A percentile compares a stretch with the other conserved stretches of the same genome.
phyloP scores from a whole-genome alignment of 208 protist genomes.

The Acanthamoeba sp. region DNA sequence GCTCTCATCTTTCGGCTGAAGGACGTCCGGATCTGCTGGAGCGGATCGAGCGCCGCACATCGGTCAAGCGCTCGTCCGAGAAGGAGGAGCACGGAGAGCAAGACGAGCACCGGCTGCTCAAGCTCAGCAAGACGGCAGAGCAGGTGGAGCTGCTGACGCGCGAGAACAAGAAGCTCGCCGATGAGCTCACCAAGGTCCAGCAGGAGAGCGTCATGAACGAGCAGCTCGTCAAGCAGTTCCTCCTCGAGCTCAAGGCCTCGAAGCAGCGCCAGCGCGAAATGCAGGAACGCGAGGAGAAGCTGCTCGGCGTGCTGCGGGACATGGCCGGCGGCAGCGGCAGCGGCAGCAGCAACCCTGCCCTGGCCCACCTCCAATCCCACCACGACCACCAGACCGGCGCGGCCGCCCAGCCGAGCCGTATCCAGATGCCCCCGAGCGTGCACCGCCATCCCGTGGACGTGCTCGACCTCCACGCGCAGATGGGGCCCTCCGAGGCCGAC shows the following conservation, averaged over 20 bases:
- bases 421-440: neutral
- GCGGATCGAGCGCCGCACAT: neutral
- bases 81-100: conserved; percentile 36
- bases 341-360: neutral
- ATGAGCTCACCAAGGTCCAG: conserved; percentile 19
- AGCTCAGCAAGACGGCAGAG: conserved; percentile 42
- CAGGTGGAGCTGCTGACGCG: conserved; percentile 13
- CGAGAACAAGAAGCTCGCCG: conserved; percentile 36
- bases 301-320: conserved; percentile 7
- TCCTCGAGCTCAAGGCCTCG: conserved; percentile 35
- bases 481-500: neutral
- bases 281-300: conserved; percentile 35
- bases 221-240: conserved; percentile 57
- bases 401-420: neutral
- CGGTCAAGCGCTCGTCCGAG: conserved; percentile 24
- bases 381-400: neutral
- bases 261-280: conserved; percentile 54
- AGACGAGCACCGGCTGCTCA: conserved; percentile 5
- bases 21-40: neutral
- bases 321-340: neutral
- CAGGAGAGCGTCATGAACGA: conserved; percentile 34
- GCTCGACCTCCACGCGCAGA: neutral
- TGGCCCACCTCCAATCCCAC: neutral
- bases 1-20: too few relatives aligned
- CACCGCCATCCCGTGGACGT: neutral